phyloP scores from a whole-genome alignment of 1,139 yeast species.

The Pichia sp. region DNA sequence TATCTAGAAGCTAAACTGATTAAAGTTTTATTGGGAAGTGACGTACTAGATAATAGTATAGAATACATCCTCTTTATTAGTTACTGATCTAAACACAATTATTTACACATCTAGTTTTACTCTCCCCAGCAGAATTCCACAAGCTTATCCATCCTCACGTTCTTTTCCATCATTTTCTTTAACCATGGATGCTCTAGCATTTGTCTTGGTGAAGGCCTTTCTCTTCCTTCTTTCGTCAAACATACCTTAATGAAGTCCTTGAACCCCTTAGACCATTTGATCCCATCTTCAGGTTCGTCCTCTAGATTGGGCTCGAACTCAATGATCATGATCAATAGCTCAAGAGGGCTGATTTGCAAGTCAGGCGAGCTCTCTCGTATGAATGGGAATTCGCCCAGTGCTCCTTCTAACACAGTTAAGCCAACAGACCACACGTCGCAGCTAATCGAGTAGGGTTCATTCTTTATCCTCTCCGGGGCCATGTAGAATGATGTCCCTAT shows the following conservation, averaged over 20 bases:
- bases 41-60: no score
- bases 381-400: conserved; percentile 78
- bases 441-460: conserved; percentile 89
- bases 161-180: conserved; percentile 58
- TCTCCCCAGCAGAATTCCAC: conserved; percentile 71
- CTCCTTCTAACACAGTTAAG: conserved; percentile 83
- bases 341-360: conserved; percentile 63
- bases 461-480: conserved; percentile 98
- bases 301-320: conserved; percentile 73
- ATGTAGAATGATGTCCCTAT: conserved; percentile 96
- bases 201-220: conserved; percentile 87
- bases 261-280: conserved; percentile 76
- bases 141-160: conserved; percentile 82
- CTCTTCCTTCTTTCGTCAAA: conserved; percentile 68
- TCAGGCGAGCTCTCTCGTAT: conserved; percentile 29
- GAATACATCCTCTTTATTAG: no score
- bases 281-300: conserved; percentile 72
- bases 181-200: conserved; percentile 94
- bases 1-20: no score
- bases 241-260: conserved; percentile 79
- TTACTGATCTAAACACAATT: no score
- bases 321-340: conserved; percentile 70
- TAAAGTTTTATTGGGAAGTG: no score
- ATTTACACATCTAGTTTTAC: not conserved
- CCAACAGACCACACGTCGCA: conserved; percentile 98